Conservation (phyloP, 768 basidiomycete genomes). For the Chalciporus sphaerocephalus region DNA sequence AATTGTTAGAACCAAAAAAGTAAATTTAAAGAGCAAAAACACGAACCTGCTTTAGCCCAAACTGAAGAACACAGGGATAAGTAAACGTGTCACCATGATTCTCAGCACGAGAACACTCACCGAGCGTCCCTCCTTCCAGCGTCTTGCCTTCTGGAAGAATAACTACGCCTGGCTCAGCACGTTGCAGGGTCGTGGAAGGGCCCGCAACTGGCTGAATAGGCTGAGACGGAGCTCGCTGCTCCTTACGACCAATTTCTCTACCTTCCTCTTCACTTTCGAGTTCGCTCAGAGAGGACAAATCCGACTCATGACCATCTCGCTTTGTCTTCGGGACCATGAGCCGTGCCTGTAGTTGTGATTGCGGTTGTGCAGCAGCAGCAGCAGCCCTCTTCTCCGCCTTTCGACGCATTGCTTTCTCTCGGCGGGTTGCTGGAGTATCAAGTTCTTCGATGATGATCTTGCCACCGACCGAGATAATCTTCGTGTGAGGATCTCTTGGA, state of each 20-base stretch:
- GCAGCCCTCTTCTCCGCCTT: conserved; percentile 38
- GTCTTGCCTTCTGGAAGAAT: conserved; percentile 33
- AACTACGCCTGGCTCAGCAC: conserved; percentile 30
- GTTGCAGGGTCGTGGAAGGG: conserved; percentile 7
- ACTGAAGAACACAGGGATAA: conserved; percentile 42
- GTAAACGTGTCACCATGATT: neutral
- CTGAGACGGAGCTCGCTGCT: conserved; percentile 1
- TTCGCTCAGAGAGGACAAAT: conserved; percentile 45
- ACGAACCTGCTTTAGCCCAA: conserved; percentile 77
- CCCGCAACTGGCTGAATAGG: conserved; percentile 7
- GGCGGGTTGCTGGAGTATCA: conserved; percentile 65
- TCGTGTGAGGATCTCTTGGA: conserved; percentile 28
- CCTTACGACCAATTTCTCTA: conserved; percentile 5
- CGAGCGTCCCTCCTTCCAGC: conserved; percentile 59
- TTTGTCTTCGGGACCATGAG: conserved; percentile 1
- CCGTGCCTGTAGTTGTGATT: conserved; percentile 2
- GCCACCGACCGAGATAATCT: conserved; percentile 37
- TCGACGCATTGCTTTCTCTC: conserved; percentile 48
- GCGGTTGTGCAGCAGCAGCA: conserved; percentile 13
- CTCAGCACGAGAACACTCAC: conserved; percentile 35
- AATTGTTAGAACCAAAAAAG: conserved; percentile 5
- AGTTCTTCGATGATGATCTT: conserved; percentile 64
- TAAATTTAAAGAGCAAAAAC: neutral
- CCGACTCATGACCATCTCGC: conserved; percentile 33
- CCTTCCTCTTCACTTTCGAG: conserved; percentile 32